Conservation (phyloP, 805 yeast genomes). For the Zygotorulaspora chibaensis region DNA sequence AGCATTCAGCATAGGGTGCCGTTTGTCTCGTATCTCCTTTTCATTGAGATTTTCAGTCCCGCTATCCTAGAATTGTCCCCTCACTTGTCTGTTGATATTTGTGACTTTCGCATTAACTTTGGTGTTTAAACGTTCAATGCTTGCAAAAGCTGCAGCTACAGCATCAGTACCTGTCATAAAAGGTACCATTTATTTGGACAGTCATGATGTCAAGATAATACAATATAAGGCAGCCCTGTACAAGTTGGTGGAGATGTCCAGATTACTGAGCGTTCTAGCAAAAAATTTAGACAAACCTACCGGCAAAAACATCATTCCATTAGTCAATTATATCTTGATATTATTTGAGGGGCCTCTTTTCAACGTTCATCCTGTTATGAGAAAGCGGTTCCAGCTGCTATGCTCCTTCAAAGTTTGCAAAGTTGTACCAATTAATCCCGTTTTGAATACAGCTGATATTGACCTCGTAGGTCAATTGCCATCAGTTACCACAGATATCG, state of each 20-base stretch:
- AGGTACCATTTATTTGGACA: constrained; percentile 39
- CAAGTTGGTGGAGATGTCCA: constrained; percentile 41
- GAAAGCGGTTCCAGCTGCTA: constrained; percentile 38
- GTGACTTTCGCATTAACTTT: not conserved
- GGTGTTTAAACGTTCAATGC: constrained; percentile 14
- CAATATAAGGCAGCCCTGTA: constrained; percentile 54
- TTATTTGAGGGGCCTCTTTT: constrained; percentile 39
- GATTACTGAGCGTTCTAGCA: constrained; percentile 34
- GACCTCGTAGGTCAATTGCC: constrained; percentile 25
- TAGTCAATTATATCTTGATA: constrained; percentile 35
- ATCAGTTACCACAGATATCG: constrained; percentile 12
- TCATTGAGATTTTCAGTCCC: not conserved
- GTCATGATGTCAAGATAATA: constrained; percentile 52
- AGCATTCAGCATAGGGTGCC: not conserved
- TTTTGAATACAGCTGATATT: constrained; percentile 16
- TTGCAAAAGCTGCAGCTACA: constrained; percentile 36
- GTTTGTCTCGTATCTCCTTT: not conserved
- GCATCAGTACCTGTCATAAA: constrained; percentile 34
- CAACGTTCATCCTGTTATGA: constrained; percentile 39
- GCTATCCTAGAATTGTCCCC: not conserved
- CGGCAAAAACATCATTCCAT: constrained; percentile 30
- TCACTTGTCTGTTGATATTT: not conserved
- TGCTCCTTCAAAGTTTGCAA: constrained; percentile 28
- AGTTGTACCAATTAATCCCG: constrained; percentile 20
- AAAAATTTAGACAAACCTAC: constrained; percentile 23